phyloP scores from a whole-genome alignment of 2,329 filamentous ascomycete genomes.

The Orbilia oligospora region DNA sequence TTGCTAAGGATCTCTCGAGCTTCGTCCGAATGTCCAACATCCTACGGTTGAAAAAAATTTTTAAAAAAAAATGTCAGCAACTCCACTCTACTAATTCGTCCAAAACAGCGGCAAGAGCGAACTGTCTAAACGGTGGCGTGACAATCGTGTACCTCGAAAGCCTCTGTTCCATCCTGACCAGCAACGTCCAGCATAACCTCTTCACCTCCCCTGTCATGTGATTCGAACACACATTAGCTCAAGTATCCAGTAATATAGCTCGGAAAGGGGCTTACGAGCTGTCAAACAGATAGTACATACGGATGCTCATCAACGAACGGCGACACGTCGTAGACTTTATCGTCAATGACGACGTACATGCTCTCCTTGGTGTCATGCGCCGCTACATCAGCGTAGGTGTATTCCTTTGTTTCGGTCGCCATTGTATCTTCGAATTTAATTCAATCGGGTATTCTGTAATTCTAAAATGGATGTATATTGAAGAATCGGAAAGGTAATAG shows the following conservation, averaged over 20 bases:
- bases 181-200: slow-evolving; percentile 96
- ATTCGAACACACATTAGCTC: slow-evolving; percentile 43
- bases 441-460: not conserved
- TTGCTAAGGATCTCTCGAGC: slow-evolving; percentile 91
- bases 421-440: slow-evolving; percentile 22
- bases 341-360: slow-evolving; percentile 90
- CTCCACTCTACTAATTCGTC: slow-evolving; percentile 6
- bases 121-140: slow-evolving; percentile 30
- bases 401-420: slow-evolving; percentile 66
- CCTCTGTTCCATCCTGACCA: slow-evolving; percentile 96
- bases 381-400: slow-evolving; percentile 85
- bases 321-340: slow-evolving; percentile 92
- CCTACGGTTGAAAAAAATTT: slow-evolving; percentile 67
- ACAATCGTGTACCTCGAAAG: slow-evolving; percentile 77
- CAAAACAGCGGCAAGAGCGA: not conserved
- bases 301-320: slow-evolving; percentile 98
- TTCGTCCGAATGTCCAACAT: slow-evolving; percentile 99
- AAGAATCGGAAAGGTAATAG: not conserved
- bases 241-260: slow-evolving; percentile 39
- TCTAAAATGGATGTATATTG: not conserved
- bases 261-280: slow-evolving; percentile 8
- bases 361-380: slow-evolving; percentile 87
- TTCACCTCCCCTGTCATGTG: slow-evolving; percentile 84
- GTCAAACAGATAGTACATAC: slow-evolving; percentile 70
- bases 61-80: slow-evolving; percentile 16